These are phyloP conservation scores for Paecilomyces formosus DNA, from an alignment of 2,329 filamentous ascomycete species.

Conservation along the genomic window DNA sequence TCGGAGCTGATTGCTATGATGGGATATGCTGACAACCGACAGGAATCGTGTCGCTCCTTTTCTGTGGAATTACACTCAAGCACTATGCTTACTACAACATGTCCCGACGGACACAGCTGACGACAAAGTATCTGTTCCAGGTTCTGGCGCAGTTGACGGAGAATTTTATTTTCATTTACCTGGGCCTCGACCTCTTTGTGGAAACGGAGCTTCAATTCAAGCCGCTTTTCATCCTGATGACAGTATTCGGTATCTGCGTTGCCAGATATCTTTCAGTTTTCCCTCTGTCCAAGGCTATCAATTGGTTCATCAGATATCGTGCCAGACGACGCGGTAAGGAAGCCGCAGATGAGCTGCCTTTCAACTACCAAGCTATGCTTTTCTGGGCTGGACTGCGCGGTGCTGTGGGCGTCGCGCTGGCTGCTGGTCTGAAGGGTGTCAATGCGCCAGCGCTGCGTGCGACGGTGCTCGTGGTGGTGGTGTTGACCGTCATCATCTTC, in stretches of 20 bases:
- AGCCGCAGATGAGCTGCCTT: constrained; percentile 79
- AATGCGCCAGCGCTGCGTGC: constrained; percentile 79
- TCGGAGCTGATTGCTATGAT: constrained; percentile 1
- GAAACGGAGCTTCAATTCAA: constrained; percentile 84
- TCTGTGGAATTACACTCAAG: constrained; percentile 96
- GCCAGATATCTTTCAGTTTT: constrained; percentile 94
- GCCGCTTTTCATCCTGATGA: constrained; percentile 89
- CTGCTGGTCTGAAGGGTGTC: constrained; percentile 74
- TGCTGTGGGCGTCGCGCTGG: constrained; percentile 89
- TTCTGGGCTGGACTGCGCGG: constrained; percentile 97
- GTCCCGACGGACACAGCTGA: constrained; percentile 93
- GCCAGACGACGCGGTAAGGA: constrained; percentile 69
- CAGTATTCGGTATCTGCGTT: constrained; percentile 82
- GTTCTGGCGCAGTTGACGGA: constrained; percentile 90
- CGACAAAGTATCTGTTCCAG: constrained; percentile 96
- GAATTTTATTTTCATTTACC: constrained; percentile 99
- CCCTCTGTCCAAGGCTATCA: constrained; percentile 80
- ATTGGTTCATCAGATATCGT: constrained; percentile 84
- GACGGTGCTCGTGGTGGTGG: constrained; percentile 94
- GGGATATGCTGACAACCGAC: constrained; percentile 9
- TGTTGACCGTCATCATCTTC: constrained; percentile 97
- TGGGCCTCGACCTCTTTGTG: constrained; percentile 90
- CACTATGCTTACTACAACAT: constrained; percentile 99
- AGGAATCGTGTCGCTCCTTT: constrained; percentile 93
- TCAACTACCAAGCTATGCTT: constrained; percentile 98